Conservation (phyloP, 1,284 basidiomycete species). For the Peniophora sp. region DNA sequence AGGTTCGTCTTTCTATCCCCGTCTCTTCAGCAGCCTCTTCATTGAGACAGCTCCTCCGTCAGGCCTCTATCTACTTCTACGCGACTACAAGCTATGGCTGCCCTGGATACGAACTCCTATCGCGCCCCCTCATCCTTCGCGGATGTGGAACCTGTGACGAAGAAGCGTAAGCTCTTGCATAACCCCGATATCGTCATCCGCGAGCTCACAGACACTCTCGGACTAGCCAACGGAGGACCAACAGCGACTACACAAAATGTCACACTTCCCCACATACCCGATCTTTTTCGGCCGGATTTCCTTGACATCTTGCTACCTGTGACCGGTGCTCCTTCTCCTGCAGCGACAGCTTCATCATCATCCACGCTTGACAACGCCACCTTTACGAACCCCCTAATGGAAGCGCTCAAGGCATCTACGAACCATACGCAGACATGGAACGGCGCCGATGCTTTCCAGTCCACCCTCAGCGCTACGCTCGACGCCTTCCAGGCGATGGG, state of each 20-base stretch:
- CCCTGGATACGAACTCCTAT: no score
- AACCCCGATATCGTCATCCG: no score
- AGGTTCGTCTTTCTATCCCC: no score
- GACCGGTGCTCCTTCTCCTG: neutral
- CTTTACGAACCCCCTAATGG: constrained; percentile 39
- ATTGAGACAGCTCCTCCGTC: no score
- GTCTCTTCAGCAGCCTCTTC: no score
- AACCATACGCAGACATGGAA: constrained; percentile 40
- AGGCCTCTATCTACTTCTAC: no score
- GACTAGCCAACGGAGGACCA: neutral
- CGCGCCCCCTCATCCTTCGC: no score
- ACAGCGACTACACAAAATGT: constrained; percentile 21
- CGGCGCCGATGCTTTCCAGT: constrained; percentile 33
- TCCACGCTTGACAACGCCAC: neutral
- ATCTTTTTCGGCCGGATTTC: constrained; percentile 42
- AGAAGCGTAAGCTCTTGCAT: no score
- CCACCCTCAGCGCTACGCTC: constrained; percentile 38
- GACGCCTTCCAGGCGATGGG: constrained; percentile 42
- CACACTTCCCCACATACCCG: constrained; percentile 38
- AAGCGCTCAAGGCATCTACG: constrained; percentile 32
- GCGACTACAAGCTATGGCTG: no score
- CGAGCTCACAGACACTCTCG: no score
- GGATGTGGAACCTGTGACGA: no score
- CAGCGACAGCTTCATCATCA: no score
- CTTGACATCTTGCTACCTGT: constrained; percentile 41